These are phyloP conservation scores for Striga hermonthica DNA, from an alignment of 305 asterid species.

Conservation along the genomic window DNA sequence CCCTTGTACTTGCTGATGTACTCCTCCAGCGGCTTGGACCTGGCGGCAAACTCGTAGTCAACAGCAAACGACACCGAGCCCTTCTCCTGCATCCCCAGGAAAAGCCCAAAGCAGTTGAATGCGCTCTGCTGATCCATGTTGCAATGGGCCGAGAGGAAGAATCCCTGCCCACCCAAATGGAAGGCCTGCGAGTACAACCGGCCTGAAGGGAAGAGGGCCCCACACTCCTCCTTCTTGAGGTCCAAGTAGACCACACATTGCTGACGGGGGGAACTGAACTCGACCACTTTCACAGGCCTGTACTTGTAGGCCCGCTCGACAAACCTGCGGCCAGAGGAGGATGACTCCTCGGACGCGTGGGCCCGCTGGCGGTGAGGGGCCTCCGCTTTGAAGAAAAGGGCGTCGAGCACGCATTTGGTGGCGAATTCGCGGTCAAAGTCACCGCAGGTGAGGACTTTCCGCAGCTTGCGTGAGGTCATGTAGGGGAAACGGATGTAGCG, in stretches of 20 bases:
- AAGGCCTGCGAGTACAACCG: conserved; percentile 89
- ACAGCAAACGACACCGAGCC: conserved; percentile 73
- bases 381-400: conserved; percentile 87
- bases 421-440: conserved; percentile 82
- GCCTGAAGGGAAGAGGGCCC: conserved; percentile 68
- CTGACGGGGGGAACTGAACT: conserved; percentile 78
- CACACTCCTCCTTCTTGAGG: conserved; percentile 77
- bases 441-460: conserved; percentile 70
- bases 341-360: conserved; percentile 58
- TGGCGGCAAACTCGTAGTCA: conserved; percentile 88
- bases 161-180: conserved; percentile 91
- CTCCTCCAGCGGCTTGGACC: conserved; percentile 79
- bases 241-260: conserved; percentile 89
- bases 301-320: conserved; percentile 88
- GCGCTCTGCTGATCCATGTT: conserved; percentile 91
- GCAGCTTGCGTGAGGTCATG: conserved; percentile 82
- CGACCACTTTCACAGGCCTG: conserved; percentile 85
- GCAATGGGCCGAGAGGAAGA: conserved; percentile 92
- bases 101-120: conserved; percentile 83
- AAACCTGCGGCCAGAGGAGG: conserved; percentile 55
- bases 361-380: conserved; percentile 76
- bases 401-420: conserved; percentile 72
- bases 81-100: conserved; percentile 92
- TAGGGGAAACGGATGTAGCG: conserved; percentile 77
- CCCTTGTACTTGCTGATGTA: conserved; percentile 80